phyloP scores from a whole-genome alignment of 179 eudicot species.

The Spinacia oleracea region DNA sequence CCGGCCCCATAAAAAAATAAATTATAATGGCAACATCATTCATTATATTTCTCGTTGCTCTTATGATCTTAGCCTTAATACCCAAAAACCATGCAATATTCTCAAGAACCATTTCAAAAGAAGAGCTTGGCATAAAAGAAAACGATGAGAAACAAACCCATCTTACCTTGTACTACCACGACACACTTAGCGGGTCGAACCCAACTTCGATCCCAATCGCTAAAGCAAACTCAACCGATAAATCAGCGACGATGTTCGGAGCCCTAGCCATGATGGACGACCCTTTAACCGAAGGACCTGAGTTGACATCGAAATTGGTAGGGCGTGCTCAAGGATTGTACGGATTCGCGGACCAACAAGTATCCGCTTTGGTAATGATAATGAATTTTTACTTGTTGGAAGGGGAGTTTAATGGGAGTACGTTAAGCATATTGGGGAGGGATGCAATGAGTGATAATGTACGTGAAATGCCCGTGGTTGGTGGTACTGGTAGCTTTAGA shows the following conservation, averaged over 20 bases:
- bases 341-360: constrained; percentile 25
- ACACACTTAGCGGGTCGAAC: constrained; percentile 32
- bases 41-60: neutral
- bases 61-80: constrained; percentile 12
- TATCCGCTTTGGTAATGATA: constrained; percentile 17
- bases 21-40: constrained; percentile 31
- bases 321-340: constrained; percentile 43
- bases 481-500: constrained; percentile 38
- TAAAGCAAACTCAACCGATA: constrained; percentile 20
- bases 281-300: constrained; percentile 36
- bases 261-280: constrained; percentile 32
- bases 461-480: constrained; percentile 41
- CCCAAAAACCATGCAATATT: constrained; percentile 16
- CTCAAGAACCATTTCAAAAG: constrained; percentile 14
- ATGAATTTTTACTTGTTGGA: constrained; percentile 26
- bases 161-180: constrained; percentile 34
- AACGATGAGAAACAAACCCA: constrained; percentile 21
- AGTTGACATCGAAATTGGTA: constrained; percentile 25
- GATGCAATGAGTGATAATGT: constrained; percentile 14
- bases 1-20: too few relatives aligned
- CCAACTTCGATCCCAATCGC: constrained; percentile 30
- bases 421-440: constrained; percentile 31
- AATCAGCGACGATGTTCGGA: constrained; percentile 28
- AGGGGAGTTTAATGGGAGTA: constrained; percentile 37
- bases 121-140: constrained; percentile 28